Conservation (phyloP, 495 filamentous ascomycete species). For the Lophium mytilinum region DNA sequence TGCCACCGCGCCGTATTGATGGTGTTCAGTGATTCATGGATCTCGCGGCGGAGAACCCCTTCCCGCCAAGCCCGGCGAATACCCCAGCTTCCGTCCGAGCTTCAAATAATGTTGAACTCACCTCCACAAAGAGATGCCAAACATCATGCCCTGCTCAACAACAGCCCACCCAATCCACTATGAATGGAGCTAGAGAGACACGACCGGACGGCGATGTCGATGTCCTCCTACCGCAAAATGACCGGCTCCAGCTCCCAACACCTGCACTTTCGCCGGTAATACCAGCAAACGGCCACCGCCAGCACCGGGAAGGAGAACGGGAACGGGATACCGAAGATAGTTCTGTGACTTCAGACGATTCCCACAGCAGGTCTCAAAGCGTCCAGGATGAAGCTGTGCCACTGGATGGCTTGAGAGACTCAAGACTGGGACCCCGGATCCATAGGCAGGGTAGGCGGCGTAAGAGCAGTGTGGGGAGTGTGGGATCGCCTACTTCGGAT, state of each 20-base stretch:
- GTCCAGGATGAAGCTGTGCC: constrained; percentile 14
- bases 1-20: too few relatives aligned
- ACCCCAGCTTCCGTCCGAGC: too few relatives aligned
- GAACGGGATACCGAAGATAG: background rate
- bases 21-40: too few relatives aligned
- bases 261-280: constrained; percentile 10
- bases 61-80: too few relatives aligned
- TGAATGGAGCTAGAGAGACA: constrained; percentile 1
- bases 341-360: background rate
- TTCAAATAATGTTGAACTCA: too few relatives aligned
- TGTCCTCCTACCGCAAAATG: background rate
- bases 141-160: background rate
- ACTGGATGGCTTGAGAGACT: constrained; percentile 11
- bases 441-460: constrained; percentile 14
- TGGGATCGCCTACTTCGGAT: constrained; percentile 1
- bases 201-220: background rate
- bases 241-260: constrained; percentile 15
- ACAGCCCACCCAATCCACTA: background rate
- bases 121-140: background rate
- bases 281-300: background rate
- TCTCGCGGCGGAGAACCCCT: too few relatives aligned
- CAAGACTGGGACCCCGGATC: constrained; percentile 2
- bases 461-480: constrained; percentile 13
- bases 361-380: constrained; percentile 3
- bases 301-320: background rate